Conservation (phyloP, 805 yeast species). For the Cyberlindnera americana region DNA sequence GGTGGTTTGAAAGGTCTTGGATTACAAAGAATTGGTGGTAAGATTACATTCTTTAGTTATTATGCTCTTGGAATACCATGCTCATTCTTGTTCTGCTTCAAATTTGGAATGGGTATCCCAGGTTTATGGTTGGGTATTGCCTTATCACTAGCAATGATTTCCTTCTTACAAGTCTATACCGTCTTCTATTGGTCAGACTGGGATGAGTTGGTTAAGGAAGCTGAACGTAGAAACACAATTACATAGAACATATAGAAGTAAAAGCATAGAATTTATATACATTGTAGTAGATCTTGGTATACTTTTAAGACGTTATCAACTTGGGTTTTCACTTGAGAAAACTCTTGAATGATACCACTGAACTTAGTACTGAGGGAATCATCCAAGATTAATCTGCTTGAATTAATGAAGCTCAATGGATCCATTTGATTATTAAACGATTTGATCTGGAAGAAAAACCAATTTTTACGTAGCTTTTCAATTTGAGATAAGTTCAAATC, state of each 20-base stretch:
- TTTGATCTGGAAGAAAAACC: conserved; percentile 39
- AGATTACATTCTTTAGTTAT: conserved; percentile 62
- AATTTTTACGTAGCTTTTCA: conserved; percentile 33
- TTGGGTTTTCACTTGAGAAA: conserved; percentile 6
- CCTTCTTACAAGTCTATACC: conserved; percentile 43
- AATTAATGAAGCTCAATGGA: conserved; percentile 16
- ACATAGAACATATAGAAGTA: too few species aligned
- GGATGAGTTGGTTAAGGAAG: conserved; percentile 46
- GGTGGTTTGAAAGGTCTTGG: conserved; percentile 87
- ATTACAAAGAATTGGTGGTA: conserved; percentile 72
- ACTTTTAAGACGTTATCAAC: conserved; percentile 8
- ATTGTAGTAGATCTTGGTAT: background rate
- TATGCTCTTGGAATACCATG: conserved; percentile 72
- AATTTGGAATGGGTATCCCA: conserved; percentile 40
- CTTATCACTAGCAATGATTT: conserved; percentile 48
- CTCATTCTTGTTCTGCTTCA: conserved; percentile 54
- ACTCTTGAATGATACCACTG: conserved; percentile 13
- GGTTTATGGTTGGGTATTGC: conserved; percentile 84
- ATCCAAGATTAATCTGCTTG: conserved; percentile 21
- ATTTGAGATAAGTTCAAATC: conserved; percentile 27
- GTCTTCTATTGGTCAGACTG: conserved; percentile 47
- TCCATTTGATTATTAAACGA: conserved; percentile 18
- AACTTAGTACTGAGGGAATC: conserved; percentile 17
- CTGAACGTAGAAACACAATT: conserved; percentile 37
- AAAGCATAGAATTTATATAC: too few species aligned